phyloP scores from a whole-genome alignment of 1,284 basidiomycete genomes.

The Cerrena zonata region DNA sequence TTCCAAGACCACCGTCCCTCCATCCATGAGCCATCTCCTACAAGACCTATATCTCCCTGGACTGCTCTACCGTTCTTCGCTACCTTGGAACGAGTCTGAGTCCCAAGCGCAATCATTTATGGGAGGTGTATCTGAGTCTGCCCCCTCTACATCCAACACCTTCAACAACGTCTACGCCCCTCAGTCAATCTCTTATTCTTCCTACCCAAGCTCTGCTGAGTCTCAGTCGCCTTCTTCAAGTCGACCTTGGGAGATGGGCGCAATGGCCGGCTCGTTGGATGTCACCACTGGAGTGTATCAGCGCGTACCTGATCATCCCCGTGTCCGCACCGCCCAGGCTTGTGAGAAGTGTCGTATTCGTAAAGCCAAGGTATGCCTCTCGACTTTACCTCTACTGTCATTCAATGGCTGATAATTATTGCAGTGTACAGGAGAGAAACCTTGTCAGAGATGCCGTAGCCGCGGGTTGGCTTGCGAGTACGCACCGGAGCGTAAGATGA shows the following conservation, averaged over 20 bases:
- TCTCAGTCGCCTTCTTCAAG: slow-evolving; percentile 6
- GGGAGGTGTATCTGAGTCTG: background rate
- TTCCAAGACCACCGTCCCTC: background rate
- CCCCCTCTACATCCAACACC: background rate
- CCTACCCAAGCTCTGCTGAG: background rate
- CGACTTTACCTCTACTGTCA: background rate
- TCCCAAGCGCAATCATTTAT: background rate
- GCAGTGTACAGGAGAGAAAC: slow-evolving; percentile 37
- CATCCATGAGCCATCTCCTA: slow-evolving; percentile 3
- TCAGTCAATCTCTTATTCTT: background rate
- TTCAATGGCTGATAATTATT: background rate
- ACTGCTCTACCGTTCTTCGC: background rate
- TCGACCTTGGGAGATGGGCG: slow-evolving; percentile 35
- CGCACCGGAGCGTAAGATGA: slow-evolving; percentile 55
- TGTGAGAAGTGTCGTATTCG: slow-evolving; percentile 39
- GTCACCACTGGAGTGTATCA: slow-evolving; percentile 55
- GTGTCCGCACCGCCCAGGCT: slow-evolving; percentile 41
- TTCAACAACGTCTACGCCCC: background rate
- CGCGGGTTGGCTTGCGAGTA: slow-evolving; percentile 35
- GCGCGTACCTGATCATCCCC: slow-evolving; percentile 51
- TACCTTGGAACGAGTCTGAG: background rate
- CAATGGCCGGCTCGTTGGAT: slow-evolving; percentile 53
- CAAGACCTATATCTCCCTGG: slow-evolving; percentile 5
- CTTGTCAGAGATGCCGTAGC: slow-evolving; percentile 32
- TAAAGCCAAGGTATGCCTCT: slow-evolving; percentile 36